Percentiles rank a stretch among this genome's conserved stretches.
Evolutionary conservation across 148 eudicot species (phyloP).

Genomic region (Rhododendron vialii): DNA sequence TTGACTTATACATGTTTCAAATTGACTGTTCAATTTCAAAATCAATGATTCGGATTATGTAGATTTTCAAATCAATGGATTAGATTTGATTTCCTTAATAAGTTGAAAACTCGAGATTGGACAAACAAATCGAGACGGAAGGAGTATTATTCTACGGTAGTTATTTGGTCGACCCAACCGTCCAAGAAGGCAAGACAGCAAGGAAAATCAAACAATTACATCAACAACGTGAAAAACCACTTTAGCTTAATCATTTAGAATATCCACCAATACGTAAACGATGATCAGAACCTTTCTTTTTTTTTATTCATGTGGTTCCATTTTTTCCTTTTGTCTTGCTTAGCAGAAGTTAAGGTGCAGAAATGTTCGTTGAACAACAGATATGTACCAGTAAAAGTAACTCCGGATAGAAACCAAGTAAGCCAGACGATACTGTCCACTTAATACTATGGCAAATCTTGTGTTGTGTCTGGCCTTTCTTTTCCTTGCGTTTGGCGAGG

Average conservation of each 20-base stretch:
- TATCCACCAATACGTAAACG: too few relatives aligned
- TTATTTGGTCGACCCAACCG: neutral
- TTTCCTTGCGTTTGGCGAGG: conserved; percentile 5
- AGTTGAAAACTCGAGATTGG: too few relatives aligned
- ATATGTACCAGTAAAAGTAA: neutral
- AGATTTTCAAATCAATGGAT: too few relatives aligned
- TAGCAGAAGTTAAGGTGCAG: neutral
- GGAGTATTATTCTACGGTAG: neutral
- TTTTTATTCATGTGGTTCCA: neutral
- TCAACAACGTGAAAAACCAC: neutral
- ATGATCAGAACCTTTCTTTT: too few relatives aligned
- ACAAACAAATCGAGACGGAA: too few relatives aligned
- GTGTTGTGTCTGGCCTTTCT: neutral
- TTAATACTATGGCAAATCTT: neutral
- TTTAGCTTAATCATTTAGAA: neutral
- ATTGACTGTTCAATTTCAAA: too few relatives aligned
- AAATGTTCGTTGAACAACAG: neutral
- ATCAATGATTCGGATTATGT: too few relatives aligned
- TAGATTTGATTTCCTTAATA: too few relatives aligned
- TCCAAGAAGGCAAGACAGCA: neutral
- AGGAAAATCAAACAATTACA: neutral
- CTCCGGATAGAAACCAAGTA: neutral
- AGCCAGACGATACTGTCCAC: neutral
- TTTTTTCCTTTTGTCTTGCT: neutral
- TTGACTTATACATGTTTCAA: too few relatives aligned